Evolutionary conservation across 495 filamentous ascomycete species (phyloP), one percentile per base, ranked within the genome.

Genomic region (Aspergillus steynii): DNA sequence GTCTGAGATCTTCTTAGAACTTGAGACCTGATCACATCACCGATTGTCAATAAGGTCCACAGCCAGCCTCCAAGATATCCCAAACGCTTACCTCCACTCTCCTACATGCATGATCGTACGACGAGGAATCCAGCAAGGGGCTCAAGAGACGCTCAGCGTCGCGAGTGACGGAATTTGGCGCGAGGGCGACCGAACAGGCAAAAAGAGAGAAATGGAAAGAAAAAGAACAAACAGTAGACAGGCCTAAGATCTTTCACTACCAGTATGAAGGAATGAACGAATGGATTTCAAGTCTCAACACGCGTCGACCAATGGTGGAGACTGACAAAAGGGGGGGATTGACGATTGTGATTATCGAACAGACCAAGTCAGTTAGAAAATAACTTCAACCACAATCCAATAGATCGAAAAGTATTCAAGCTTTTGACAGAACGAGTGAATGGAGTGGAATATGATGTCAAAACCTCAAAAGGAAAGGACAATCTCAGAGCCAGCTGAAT

Each of bases 401-500:
- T 29, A 52, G 50, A 25, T n/a, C 29, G 20, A 20, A 60, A 37
- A 54, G 48, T 49, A 9, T 42, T 31, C 48, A 56, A 51, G 25
- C 28, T 55, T 45, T 47, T 27, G 50, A 57, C 51, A 53, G 50
- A 28, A 58, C 20, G 48, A 53, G 28, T 53, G 48, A 57, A 55
- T 57, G 48, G 37, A 56, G 14, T 27, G 37, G 54, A n/a, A 29
- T 34, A 31, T 42, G 37, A 42, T 42, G 37, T 42, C 37, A 42
- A 42, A 7, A 42, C 37, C 48, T 42, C 37, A 42, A 34, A 34
- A 28, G 57, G 48, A 56, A 50, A 25, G 48, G 48, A 37, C 37
- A 56, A 58, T 20, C 57, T 55, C 62, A 64, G 62, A 50, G 29
- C 62, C 62, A 58, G 61, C 62, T 64, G 57, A 57, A 59, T 27